Base-by-base conservation (phyloP, 2,329 filamentous ascomycete genomes). In the Trichoderma breve region DNA sequence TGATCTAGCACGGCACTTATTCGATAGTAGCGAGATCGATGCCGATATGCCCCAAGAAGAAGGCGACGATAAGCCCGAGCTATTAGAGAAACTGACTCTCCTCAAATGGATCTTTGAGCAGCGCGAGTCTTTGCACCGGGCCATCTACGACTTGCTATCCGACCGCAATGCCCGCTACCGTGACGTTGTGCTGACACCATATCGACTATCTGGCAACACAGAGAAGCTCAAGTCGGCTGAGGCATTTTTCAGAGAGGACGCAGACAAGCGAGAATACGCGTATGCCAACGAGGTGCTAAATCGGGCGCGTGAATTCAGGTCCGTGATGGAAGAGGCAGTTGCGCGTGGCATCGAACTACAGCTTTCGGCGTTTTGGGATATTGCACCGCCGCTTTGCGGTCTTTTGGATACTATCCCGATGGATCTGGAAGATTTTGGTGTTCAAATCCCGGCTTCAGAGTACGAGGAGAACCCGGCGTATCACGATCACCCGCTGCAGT, bases 81-180 rank as follows among this genome's bases (percentile, higher is more conserved):
- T 98, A 0, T 85, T 98, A 3, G 96, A 99, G 81, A 97, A 97
- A 82, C 86, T 99, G 14, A 98, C 95, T 0, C 88, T 98, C 62
- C 86, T 98, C 15, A 99, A 98, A 78, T 98, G 96, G 95, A 90
- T 98, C 9, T 98, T 98, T 76, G 96, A 99, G 80, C 92, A 93
- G 1, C 91, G 95, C n/a, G 96, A 99, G 82, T 87, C 89, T 61
- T 86, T 98, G 9, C 92, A 98, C 82, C 91, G 93, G 57, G 92
- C 94, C 76, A 88, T 95, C 68, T 97, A 94, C 78, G 93, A 97
- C 76, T 84, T 98, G 12, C 88, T 97, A 39, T 91, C 90, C 24
- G 93, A 95, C 79, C 92, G 95, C 66, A 96, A 97, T 77, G 89
- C 94, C 72, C 91, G 93, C 39, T 98, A 97, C 81, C 91, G 92